phyloP scores from a whole-genome alignment of 1,284 basidiomycete species.

The Phenoliferia sp. region DNA sequence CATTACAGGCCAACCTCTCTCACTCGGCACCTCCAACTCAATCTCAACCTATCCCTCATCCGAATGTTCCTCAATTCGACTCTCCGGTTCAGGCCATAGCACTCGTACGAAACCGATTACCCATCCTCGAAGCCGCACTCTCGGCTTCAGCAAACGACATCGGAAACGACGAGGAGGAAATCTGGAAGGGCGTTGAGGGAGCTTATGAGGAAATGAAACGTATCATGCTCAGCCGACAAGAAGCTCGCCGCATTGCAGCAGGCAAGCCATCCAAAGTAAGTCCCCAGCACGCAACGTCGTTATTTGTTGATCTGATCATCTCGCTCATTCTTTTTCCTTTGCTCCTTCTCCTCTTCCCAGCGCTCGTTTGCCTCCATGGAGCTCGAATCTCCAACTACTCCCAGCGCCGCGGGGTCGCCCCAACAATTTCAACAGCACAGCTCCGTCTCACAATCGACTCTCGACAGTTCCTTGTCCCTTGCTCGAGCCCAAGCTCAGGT shows the following conservation, averaged over 20 bases:
- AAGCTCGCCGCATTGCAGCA: not conserved
- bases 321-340: not conserved
- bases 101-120: conserved; percentile 25
- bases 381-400: conserved; percentile 18
- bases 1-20: not conserved
- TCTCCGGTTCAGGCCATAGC: conserved; percentile 20
- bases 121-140: conserved; percentile 31
- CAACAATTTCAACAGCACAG: conserved; percentile 15
- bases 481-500: conserved; percentile 10
- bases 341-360: not conserved
- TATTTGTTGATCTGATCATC: not conserved
- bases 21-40: not conserved
- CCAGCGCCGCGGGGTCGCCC: not conserved
- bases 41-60: not conserved
- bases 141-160: conserved; percentile 19
- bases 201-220: conserved; percentile 28
- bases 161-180: conserved; percentile 32
- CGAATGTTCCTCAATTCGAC: not conserved
- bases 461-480: conserved; percentile 16
- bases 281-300: not conserved
- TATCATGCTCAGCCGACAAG: conserved; percentile 23
- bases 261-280: not conserved
- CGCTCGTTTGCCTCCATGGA: conserved; percentile 25
- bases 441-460: conserved; percentile 23
- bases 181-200: conserved; percentile 33